Conservation (phyloP, 2,329 filamentous ascomycete genomes). For the Alternaria novae-zelandiae region DNA sequence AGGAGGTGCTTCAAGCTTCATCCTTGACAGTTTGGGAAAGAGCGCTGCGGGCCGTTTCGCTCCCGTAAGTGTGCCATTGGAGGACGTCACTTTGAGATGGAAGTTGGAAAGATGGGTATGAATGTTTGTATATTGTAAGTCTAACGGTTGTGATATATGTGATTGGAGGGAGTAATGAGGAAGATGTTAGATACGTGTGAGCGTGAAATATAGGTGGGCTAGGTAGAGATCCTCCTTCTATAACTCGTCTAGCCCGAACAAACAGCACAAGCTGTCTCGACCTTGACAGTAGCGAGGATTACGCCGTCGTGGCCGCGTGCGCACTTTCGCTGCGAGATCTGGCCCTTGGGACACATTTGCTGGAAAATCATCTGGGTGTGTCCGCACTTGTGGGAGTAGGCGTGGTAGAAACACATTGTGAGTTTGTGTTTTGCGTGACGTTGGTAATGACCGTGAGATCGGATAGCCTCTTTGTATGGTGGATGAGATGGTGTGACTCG, state of each 20-base stretch:
- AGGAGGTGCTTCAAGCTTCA: constrained; percentile 10
- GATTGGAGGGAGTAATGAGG: not conserved
- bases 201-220: not conserved
- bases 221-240: not conserved
- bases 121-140: not conserved
- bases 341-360: constrained; percentile 36
- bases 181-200: not conserved
- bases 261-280: constrained; percentile 34
- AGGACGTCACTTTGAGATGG: not conserved
- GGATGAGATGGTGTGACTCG: not conserved
- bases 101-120: not conserved
- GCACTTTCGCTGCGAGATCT: constrained; percentile 43
- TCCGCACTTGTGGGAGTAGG: constrained; percentile 54
- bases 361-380: constrained; percentile 51
- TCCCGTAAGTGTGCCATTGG: constrained; percentile 2
- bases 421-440: not conserved
- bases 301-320: constrained; percentile 37
- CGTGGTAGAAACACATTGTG: constrained; percentile 58
- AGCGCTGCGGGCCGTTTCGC: constrained; percentile 16
- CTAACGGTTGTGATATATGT: not conserved
- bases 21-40: constrained; percentile 1
- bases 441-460: not conserved
- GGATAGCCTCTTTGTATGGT: not conserved
- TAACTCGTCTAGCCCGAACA: constrained; percentile 25
- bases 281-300: constrained; percentile 39